Base-by-base conservation (phyloP, 192 early-diverging fungal species). In the Coemansia asiatica region DNA sequence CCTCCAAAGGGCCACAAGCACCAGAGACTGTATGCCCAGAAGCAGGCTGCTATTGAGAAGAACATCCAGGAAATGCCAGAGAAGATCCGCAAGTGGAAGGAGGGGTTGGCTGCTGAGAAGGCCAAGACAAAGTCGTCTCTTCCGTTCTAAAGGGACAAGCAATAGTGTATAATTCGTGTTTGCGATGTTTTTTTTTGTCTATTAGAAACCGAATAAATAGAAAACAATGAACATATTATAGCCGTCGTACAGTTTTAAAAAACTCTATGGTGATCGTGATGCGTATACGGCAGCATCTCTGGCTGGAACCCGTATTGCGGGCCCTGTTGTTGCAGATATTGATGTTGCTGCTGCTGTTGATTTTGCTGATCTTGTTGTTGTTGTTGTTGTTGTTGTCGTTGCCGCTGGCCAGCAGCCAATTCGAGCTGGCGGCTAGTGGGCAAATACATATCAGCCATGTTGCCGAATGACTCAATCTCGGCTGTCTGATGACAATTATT, bases 1-100 rank as follows among this genome's bases (percentile, higher is more conserved):
- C 74, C 74, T 18, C 74, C 78, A 25, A 84, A 81, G 78, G 83
- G 83, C 12, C 83, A 81, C 50, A 77, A 80, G 64, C 80, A 77
- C 61, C 80, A 82, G 63, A 57, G 80, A 12, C 35, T 57, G 59
- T 82, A 82, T 47, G 68, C 64, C 0, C 60, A 53, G 18, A 80
- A 75, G 57, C 70, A 74, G 31, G 83, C 68, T 21, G 61, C 60
- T 27, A 78, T 84, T 33, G 63, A 81, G 31, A 74, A 64, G 61
- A 72, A 79, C 26, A n/a, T 84, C 40, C 63, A 77, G 15, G 72
- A 84, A 2, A 81, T 84, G 83, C 78, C 77, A 19, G 61, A 76
- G 7, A 80, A 74, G 65, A 84, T 84, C 55, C 70, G 64, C 50
- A 71, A 77, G 48, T 84, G 83, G 83, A 84, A 84, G 66, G 61